A percentile compares a stretch with the other conserved stretches of the same genome.
phyloP scores from a whole-genome alignment of 2,329 filamentous ascomycete genomes.

The Geosmithia morbida region DNA sequence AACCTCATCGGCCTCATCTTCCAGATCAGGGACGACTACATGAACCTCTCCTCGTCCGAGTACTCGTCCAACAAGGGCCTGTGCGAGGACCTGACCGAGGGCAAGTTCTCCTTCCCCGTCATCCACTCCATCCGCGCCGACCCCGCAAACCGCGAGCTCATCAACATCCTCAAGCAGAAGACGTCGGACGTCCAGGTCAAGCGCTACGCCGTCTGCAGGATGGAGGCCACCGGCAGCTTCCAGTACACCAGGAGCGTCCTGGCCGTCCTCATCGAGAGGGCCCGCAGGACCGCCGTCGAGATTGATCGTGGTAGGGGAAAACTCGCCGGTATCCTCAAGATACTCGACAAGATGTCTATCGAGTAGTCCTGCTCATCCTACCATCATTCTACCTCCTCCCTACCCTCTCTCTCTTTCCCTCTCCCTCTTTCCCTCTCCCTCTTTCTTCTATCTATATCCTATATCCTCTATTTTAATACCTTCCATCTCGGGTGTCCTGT shows the following conservation, averaged over 20 bases:
- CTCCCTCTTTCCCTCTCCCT: no score
- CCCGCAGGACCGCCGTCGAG: conserved; percentile 45
- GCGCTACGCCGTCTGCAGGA: conserved; percentile 77
- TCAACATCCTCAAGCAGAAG: conserved; percentile 89
- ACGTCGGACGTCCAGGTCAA: conserved; percentile 80
- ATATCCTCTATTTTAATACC: no score
- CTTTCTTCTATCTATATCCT: no score
- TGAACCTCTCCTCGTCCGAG: conserved; percentile 59
- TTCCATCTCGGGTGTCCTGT: no score
- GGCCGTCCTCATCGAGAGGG: conserved; percentile 46
- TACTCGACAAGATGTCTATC: conserved; percentile 51
- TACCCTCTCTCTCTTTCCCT: no score
- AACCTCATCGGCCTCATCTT: conserved; percentile 76
- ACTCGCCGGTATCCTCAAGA: conserved; percentile 44
- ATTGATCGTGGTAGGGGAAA: conserved; percentile 47
- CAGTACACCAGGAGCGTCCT: conserved; percentile 65
- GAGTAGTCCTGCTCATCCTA: no score
- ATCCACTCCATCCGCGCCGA: conserved; percentile 42
- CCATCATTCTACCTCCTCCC: not conserved
- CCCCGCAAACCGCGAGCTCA: conserved; percentile 59
- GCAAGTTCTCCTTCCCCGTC: conserved; percentile 92
- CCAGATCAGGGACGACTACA: conserved; percentile 88
- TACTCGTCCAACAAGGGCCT: conserved; percentile 86
- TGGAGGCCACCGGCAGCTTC: conserved; percentile 84
- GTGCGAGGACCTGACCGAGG: conserved; percentile 90